These are phyloP conservation scores for Phlebiopsis flavidoalba DNA, from an alignment of 768 basidiomycete species.

Conservation along the genomic window DNA sequence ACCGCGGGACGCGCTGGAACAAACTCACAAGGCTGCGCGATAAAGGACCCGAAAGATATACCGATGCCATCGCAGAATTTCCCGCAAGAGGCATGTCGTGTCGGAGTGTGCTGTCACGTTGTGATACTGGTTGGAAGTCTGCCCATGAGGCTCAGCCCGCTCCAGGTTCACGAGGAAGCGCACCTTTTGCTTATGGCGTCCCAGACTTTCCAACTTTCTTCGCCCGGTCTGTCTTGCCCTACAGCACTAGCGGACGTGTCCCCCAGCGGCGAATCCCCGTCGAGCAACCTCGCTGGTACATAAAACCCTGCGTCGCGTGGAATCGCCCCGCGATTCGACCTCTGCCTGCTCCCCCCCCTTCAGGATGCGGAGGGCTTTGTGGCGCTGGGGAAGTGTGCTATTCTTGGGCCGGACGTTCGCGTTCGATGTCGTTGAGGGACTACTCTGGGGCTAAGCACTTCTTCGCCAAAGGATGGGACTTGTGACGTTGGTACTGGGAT, in stretches of 20 bases:
- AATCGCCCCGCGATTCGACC: not conserved
- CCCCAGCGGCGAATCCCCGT: not conserved
- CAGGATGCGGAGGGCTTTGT: not conserved
- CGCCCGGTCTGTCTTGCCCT: not conserved
- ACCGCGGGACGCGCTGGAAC: too few relatives aligned
- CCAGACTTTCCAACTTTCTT: not conserved
- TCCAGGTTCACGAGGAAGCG: constrained; percentile 11
- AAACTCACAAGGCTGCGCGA: too few relatives aligned
- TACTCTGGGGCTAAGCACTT: constrained; percentile 38
- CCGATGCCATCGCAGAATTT: not conserved
- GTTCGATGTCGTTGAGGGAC: constrained; percentile 31
- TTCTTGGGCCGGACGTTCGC: constrained; percentile 2
- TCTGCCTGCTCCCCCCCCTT: not conserved
- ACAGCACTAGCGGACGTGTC: not conserved
- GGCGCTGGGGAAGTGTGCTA: not conserved
- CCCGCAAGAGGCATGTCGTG: not conserved
- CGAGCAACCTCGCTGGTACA: not conserved
- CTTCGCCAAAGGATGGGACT: constrained; percentile 42
- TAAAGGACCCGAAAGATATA: not conserved
- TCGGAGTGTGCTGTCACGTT: constrained; percentile 1
- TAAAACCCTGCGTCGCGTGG: not conserved
- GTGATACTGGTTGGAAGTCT: not conserved
- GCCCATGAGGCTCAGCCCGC: not conserved
- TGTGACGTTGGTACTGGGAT: constrained; percentile 36
- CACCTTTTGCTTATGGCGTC: not conserved